Conservation (phyloP, 306 rosid genomes). For the Oxytropis ochrocephala region DNA sequence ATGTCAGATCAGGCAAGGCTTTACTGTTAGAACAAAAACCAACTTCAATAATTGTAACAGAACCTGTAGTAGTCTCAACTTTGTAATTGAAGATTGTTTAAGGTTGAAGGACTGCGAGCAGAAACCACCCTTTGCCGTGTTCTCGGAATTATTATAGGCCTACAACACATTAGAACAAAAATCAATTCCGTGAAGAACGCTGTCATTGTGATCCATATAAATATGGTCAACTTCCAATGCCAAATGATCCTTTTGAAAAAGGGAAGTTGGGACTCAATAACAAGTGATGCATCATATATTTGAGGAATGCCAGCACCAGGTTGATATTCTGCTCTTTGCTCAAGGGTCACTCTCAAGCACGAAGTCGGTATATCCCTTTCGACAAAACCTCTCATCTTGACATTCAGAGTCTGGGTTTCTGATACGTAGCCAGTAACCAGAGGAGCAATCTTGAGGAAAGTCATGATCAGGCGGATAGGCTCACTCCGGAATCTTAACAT, state of each 20-base stretch:
- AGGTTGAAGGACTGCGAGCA: slow-evolving; percentile 14
- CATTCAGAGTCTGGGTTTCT: slow-evolving; percentile 57
- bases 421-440: slow-evolving; percentile 58
- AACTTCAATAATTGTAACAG: slow-evolving; percentile 2
- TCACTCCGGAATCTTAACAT: slow-evolving; percentile 73
- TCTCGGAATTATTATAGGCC: slow-evolving; percentile 50
- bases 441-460: slow-evolving; percentile 61
- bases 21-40: slow-evolving; percentile 4
- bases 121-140: slow-evolving; percentile 40
- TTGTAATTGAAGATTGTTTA: slow-evolving; percentile 3
- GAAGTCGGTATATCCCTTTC: slow-evolving; percentile 61
- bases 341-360: slow-evolving; percentile 63
- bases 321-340: slow-evolving; percentile 59
- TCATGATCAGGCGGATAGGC: slow-evolving; percentile 58
- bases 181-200: slow-evolving; percentile 42
- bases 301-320: slow-evolving; percentile 87
- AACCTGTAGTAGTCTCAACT: slow-evolving; percentile 11
- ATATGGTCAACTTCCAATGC: slow-evolving; percentile 74
- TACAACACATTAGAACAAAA: slow-evolving; percentile 54
- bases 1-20: neutral
- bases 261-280: slow-evolving; percentile 59
- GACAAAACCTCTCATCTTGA: slow-evolving; percentile 54
- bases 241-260: slow-evolving; percentile 53
- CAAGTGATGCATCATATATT: slow-evolving; percentile 58
- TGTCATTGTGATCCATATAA: slow-evolving; percentile 57